Evolutionary conservation across 768 basidiomycete genomes (phyloP).

Genomic region (Agrocybe chaxingu): DNA sequence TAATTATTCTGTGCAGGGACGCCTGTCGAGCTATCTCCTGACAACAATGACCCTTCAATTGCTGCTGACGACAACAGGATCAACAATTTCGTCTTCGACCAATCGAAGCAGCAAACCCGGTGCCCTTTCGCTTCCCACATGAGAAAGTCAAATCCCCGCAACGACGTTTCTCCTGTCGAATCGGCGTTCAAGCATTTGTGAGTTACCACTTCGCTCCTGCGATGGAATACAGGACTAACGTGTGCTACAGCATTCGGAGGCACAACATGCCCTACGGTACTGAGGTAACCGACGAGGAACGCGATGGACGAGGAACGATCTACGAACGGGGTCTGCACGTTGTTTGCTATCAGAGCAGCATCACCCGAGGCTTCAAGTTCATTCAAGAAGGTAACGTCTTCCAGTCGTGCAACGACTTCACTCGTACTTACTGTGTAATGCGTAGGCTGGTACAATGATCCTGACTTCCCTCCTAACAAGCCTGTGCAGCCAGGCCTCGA

Average conservation of each 20-base stretch:
- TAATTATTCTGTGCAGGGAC: conserved; percentile 19
- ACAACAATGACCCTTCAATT: conserved; percentile 19
- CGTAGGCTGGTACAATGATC: too few species aligned
- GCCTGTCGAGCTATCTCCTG: conserved; percentile 25
- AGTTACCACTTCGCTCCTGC: too few species aligned
- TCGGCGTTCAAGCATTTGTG: too few species aligned
- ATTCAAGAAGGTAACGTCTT: conserved; percentile 4
- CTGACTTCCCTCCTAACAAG: too few species aligned
- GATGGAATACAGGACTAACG: too few species aligned
- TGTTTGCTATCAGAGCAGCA: conserved; percentile 31
- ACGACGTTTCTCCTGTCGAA: conserved; percentile 17
- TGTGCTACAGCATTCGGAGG: too few species aligned
- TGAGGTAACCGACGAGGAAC: background rate
- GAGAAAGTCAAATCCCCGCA: conserved; percentile 28
- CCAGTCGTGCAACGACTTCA: conserved; percentile 3
- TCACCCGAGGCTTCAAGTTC: conserved; percentile 28
- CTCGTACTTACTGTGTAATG: too few species aligned
- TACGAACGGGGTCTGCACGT: conserved; percentile 23
- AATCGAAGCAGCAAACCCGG: conserved; percentile 3
- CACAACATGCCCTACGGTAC: conserved; percentile 6
- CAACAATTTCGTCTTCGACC: conserved; percentile 30
- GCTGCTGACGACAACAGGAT: conserved; percentile 12
- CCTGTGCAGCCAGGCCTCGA: background rate
- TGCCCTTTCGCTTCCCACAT: conserved; percentile 32
- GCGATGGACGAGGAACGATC: background rate